Percentiles rank a stretch among this genome's conserved stretches.
Evolutionary conservation across 2,329 filamentous ascomycete species (phyloP).

Genomic region (Fusarium sacchari): DNA sequence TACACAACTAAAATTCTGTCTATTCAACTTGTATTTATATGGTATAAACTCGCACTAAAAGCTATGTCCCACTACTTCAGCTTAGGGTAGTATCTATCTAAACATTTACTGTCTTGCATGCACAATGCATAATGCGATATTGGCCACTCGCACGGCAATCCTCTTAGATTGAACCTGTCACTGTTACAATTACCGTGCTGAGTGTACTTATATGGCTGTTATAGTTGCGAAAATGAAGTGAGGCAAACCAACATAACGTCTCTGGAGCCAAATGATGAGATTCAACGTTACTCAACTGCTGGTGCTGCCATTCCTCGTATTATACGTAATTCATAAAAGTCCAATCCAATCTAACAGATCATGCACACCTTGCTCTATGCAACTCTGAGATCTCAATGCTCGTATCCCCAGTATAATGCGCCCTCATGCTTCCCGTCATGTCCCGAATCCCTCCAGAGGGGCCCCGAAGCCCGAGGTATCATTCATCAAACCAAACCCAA

Average conservation of each 20-base stretch:
- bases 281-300: conserved; percentile 5
- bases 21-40: not conserved
- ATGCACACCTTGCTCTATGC: conserved; percentile 25
- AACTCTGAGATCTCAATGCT: conserved; percentile 7
- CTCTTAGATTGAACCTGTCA: not conserved
- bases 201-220: not conserved
- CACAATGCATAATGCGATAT: not conserved
- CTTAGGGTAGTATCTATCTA: not conserved
- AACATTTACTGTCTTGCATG: not conserved
- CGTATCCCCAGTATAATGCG: conserved; percentile 19
- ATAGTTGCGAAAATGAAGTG: not conserved
- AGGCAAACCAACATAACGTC: not conserved
- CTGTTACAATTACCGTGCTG: not conserved
- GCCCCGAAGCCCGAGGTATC: conserved; percentile 38
- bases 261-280: not conserved
- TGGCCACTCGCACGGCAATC: not conserved
- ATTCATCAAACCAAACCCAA: conserved; percentile 36
- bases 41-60: not conserved
- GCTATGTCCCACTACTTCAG: not conserved
- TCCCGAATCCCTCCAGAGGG: conserved; percentile 40
- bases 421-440: conserved; percentile 31
- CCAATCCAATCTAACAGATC: conserved; percentile 43
- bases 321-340: conserved; percentile 41
- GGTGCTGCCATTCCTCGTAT: conserved; percentile 36
- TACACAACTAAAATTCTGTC: not conserved